Conservation (phyloP, 2,329 filamentous ascomycete species). For the Exutisphaerella laricina region DNA sequence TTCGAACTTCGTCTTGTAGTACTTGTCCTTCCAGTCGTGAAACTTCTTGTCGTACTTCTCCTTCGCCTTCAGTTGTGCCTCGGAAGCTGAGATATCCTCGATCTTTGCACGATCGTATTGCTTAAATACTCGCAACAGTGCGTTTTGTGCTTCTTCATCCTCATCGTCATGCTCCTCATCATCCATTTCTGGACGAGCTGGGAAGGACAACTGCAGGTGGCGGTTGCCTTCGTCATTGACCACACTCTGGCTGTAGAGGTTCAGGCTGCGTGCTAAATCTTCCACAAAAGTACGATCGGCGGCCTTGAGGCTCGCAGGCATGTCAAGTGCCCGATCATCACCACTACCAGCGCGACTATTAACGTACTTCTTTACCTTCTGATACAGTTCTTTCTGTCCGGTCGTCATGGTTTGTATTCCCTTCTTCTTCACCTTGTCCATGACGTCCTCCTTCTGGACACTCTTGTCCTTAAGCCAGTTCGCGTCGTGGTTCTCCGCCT, state of each 20-base stretch:
- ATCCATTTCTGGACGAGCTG: constrained; percentile 44
- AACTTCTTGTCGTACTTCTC: constrained; percentile 89
- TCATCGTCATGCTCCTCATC: constrained; percentile 63
- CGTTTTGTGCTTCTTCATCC: constrained; percentile 78
- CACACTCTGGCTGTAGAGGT: constrained; percentile 59
- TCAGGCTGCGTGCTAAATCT: constrained; percentile 67
- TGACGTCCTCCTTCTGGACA: constrained; percentile 62
- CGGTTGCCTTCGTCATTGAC: constrained; percentile 60
- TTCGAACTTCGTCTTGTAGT: constrained; percentile 85
- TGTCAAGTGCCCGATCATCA: constrained; percentile 57
- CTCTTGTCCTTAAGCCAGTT: constrained; percentile 90
- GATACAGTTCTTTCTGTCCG: constrained; percentile 74
- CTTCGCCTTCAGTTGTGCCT: constrained; percentile 72
- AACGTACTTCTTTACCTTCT: constrained; percentile 75
- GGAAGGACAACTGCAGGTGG: constrained; percentile 60
- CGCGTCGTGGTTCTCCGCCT: constrained; percentile 79
- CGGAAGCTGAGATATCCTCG: constrained; percentile 70
- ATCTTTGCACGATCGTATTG: constrained; percentile 87
- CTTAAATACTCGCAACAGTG: constrained; percentile 77
- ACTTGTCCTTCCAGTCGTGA: constrained; percentile 85
- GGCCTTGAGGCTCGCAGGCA: constrained; percentile 67
- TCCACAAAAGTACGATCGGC: constrained; percentile 91
- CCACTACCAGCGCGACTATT: constrained; percentile 55
- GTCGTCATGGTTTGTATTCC: constrained; percentile 70
- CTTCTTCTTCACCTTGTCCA: constrained; percentile 54